Base-by-base conservation (phyloP, 2,329 filamentous ascomycete species). In the Aspergillus sp. region DNA sequence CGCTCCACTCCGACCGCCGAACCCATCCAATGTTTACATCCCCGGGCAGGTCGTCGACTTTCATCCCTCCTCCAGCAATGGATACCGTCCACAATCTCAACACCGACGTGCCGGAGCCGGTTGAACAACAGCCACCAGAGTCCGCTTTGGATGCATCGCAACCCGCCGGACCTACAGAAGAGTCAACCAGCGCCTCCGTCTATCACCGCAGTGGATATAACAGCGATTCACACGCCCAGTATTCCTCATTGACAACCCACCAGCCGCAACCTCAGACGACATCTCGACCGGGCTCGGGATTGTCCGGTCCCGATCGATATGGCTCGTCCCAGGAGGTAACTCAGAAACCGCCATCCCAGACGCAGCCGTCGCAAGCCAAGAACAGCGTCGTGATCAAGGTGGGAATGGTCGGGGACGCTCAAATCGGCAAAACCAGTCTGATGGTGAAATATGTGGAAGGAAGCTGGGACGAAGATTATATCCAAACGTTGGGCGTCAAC, bases 371-470 rank as follows among this genome's bases (percentile, higher is more conserved):
- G 25, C 66, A 74, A 17, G 67, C 70, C 40, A 78, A 78, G 64
- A 79, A 77, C 57, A 87, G 83, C 65, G 94, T 99, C 34, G 94
- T 99, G 52, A 97, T 99, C 81, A 99, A 99, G 76, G 94, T 99
- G 47, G 94, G 94, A 68, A 99, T 99, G 94, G 94, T 99, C 43
- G 94, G 94, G 44, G 94, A 99, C 76, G 94, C 94, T 53, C 94
- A 99, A 75, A 99, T 99, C 64, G 94, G 94, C 69, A 99, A 99
- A 83, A 99, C 94, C 16, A 97, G 92, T 59, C 77, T 99, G 70
- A 99, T 99, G 94, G 94, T 99, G 68, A 99, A 99, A 74, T 99
- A 99, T 69, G 94, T 99, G 51, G 94, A 99, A 76, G 94, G 94
- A 55, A 97, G 92, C 75, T 99, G 94, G 91, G 94, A 99, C 73